Evolutionary conservation across 78 protist genomes (phyloP), one percentile per base, ranked within the genome.

Genomic region (Capsaspora owczarzaki): DNA sequence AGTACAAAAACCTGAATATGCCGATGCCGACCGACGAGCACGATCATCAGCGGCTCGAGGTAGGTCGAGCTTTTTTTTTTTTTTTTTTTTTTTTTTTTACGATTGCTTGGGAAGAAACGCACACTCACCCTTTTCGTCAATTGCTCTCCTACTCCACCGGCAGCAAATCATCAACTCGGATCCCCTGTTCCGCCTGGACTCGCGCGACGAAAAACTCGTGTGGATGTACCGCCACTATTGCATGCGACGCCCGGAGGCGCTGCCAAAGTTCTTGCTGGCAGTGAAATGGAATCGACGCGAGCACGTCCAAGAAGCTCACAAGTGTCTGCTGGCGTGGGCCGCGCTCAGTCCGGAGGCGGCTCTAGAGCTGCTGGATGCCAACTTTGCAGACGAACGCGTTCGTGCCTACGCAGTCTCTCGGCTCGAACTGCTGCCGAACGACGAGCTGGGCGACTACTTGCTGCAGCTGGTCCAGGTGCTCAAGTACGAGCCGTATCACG

Each of bases 401-500:
- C 76, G 96, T 0, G 86, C 53, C 6, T 89, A 42, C 51, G 98
- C 96, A 22, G 91, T 92, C 12, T 12, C 31, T 35, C 85, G 89
- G 43, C 86, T 95, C 6, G 92, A 88, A 1, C 72, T 22, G 20
- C 22, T 95, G 12, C 5, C 60, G 53, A 93, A 95, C 78, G 88
- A 82, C 33, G 89, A 86, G 66, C 74, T 95, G 35, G 86, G 27
- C 10, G 76, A 51, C 51, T 92, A 72, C 40, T 85, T 95, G 35
- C 84, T 90, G n/a, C 97, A 95, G 82, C 82, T 95, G 38, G 80
- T 90, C 5, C 95, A 93, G 47, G 60, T 91, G 87, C 78, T 93
- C 46, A 92, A 91, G 75, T 89, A 85, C 77, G 96, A 93, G 79
- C 31, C 76, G 19, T 74, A 82, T 60, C 93, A 91, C 66, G 86